Percentiles rank a stretch among this genome's conserved stretches.
Evolutionary conservation across 768 basidiomycete genomes (phyloP).

Genomic region (Neoboletus brunneissimus): DNA sequence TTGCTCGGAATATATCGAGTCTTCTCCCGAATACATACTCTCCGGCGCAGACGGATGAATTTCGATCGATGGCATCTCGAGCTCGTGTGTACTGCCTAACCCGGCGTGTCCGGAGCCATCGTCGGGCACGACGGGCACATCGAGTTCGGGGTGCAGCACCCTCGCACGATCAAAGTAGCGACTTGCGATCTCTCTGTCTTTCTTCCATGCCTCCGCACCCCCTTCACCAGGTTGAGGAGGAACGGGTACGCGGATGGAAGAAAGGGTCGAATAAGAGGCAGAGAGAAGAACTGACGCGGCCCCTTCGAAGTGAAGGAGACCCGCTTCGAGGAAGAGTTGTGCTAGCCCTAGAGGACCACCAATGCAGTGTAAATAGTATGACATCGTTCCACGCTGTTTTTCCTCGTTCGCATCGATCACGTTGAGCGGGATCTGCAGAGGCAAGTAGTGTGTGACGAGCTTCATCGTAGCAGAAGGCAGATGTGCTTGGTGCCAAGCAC

Average conservation of each 20-base stretch:
- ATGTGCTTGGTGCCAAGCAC: slow-evolving; percentile 79
- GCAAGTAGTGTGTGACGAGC: slow-evolving; percentile 70
- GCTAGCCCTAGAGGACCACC: slow-evolving; percentile 68
- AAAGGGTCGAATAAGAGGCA: slow-evolving; percentile 72
- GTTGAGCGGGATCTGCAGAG: slow-evolving; percentile 47
- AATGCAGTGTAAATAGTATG: slow-evolving; percentile 63
- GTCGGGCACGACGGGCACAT: slow-evolving; percentile 64
- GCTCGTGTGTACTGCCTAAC: slow-evolving; percentile 35
- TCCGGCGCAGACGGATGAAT: slow-evolving; percentile 31
- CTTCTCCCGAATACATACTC: slow-evolving; percentile 28
- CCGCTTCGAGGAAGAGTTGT: slow-evolving; percentile 74
- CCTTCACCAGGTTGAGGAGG: slow-evolving; percentile 50
- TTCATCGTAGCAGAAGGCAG: slow-evolving; percentile 75
- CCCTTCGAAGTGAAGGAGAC: slow-evolving; percentile 78
- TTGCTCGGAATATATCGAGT: slow-evolving; percentile 29
- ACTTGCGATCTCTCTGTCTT: slow-evolving; percentile 67
- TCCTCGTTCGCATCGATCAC: slow-evolving; percentile 35
- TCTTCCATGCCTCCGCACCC: slow-evolving; percentile 70
- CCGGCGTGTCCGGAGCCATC: slow-evolving; percentile 34
- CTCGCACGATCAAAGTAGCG: slow-evolving; percentile 73
- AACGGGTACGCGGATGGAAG: slow-evolving; percentile 69
- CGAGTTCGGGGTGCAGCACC: slow-evolving; percentile 55
- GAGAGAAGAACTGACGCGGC: slow-evolving; percentile 68
- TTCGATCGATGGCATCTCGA: slow-evolving; percentile 72
- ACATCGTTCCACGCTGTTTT: slow-evolving; percentile 47